Base-by-base conservation (phyloP, 768 basidiomycete species). In the Naganishia onofrii region DNA sequence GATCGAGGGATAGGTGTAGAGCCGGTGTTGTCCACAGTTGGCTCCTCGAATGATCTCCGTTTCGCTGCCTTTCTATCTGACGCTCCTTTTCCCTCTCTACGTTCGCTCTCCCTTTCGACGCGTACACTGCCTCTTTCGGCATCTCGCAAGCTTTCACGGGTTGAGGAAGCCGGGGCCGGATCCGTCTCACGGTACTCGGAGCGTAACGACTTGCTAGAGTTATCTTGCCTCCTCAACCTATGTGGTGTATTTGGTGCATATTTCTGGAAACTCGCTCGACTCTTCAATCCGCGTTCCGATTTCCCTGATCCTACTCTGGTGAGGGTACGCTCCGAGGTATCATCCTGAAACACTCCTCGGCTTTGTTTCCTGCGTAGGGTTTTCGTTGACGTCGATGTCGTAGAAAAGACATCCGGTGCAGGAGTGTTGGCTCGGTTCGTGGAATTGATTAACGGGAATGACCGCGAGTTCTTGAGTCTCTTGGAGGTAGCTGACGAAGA, bases 281-380 rank as follows among this genome's bases (percentile, higher is more conserved):
- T 44, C 42, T 44, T 63, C 60, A 63, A 19, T 29, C 60, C 60
- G 6, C 42, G 60, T 29, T 63, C 60, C 23, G 29, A 26, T 26
- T 23, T 42, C 1, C 60, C 60, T 44, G 36, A 63, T n/a, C 8
- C 6, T n/a, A 42, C 42, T 26, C 36, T 26, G 29, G n/a, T 26
- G 3, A 21, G 31, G 13, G 38, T 21, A 26, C 36, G 36, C 9
- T 23, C 60, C 15, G 38, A 34, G 10, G 15, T 23, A 44, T 63
- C 60, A 28, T 63, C 60, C 17, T 42, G 60, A 10, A 63, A 46
- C 1, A 58, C 34, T n/a, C 60, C 60, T 4, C 60, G 60, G 23
- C 60, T 63, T 44, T 63, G 60, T 28, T 63, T 63, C 60, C 26
- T 63, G 26, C 60, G 21, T n/a, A 63, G 42, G 10, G 60, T n/a